Percentiles rank a stretch among this genome's conserved stretches.
Conservation (phyloP, 768 basidiomycete genomes). For the Hygrocybe coccinea region DNA sequence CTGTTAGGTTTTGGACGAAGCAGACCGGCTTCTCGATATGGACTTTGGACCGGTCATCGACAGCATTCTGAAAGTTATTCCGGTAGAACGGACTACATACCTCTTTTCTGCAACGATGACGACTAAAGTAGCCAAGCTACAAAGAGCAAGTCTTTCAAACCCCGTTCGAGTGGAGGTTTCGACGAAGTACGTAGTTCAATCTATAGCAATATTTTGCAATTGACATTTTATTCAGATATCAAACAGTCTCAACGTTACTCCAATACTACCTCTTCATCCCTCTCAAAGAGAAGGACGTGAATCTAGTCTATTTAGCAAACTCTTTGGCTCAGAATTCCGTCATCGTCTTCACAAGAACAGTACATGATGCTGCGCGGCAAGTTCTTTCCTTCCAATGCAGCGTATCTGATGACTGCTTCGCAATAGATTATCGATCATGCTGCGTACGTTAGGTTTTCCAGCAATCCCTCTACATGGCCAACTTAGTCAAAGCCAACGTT, state of each 20-base stretch:
- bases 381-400: slow-evolving; percentile 13
- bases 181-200: slow-evolving; percentile 62
- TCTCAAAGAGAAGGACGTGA: slow-evolving; percentile 84
- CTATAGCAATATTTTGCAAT: neutral
- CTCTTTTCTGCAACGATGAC: slow-evolving; percentile 99
- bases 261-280: slow-evolving; percentile 97
- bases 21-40: slow-evolving; percentile 91
- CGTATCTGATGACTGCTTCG: neutral
- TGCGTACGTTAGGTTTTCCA: slow-evolving; percentile 87
- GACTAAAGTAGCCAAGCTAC: slow-evolving; percentile 93
- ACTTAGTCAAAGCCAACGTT: slow-evolving; percentile 85
- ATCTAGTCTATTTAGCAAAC: slow-evolving; percentile 85
- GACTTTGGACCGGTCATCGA: slow-evolving; percentile 95
- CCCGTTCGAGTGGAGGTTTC: slow-evolving; percentile 94
- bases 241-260: slow-evolving; percentile 90
- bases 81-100: slow-evolving; percentile 90
- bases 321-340: slow-evolving; percentile 87
- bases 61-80: slow-evolving; percentile 92
- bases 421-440: slow-evolving; percentile 74
- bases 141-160: slow-evolving; percentile 87
- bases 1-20: slow-evolving; percentile 89
- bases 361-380: slow-evolving; percentile 83
- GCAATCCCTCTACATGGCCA: slow-evolving; percentile 96
- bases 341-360: slow-evolving; percentile 95
- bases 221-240: slow-evolving; percentile 57